Evolutionary conservation across 345 rosid species (phyloP).

Genomic region (Lepidium didymum): DNA sequence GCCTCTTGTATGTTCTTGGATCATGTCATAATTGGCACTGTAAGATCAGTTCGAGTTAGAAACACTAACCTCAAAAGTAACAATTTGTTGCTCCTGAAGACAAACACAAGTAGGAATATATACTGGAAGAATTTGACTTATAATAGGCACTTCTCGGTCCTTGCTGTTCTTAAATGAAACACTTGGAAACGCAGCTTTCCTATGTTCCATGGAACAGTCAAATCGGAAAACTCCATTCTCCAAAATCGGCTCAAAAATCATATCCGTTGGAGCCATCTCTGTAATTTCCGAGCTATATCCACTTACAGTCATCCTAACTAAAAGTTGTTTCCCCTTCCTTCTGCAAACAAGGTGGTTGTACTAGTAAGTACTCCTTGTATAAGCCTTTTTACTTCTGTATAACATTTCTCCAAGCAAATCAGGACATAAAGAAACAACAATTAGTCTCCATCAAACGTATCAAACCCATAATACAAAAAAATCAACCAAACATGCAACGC

Average conservation of each 20-base stretch:
- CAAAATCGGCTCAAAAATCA: constrained; percentile 68
- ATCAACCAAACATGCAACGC: not conserved
- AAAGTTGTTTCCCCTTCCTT: constrained; percentile 17
- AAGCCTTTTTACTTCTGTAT: constrained; percentile 10
- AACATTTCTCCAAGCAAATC: constrained; percentile 11
- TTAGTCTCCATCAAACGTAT: not conserved
- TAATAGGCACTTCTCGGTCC: constrained; percentile 48
- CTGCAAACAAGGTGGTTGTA: constrained; percentile 35
- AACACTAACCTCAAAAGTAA: constrained; percentile 52
- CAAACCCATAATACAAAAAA: not conserved
- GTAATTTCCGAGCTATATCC: constrained; percentile 27
- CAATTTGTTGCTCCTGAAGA: constrained; percentile 51
- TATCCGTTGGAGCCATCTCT: constrained; percentile 32
- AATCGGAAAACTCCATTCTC: constrained; percentile 74
- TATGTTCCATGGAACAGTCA: constrained; percentile 52
- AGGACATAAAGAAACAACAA: not conserved
- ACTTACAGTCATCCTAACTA: constrained; percentile 36
- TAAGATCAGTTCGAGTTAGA: not conserved
- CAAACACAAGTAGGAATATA: constrained; percentile 43
- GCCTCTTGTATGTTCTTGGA: not conserved
- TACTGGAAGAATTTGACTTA: constrained; percentile 36
- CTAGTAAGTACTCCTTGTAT: constrained; percentile 7
- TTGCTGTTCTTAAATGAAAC: constrained; percentile 51
- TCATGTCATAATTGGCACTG: not conserved
- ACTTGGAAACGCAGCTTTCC: constrained; percentile 59